A percentile compares a stretch with the other conserved stretches of the same genome.
Conservation (phyloP, 805 yeast genomes). For the Saccharomycopsis sp. region DNA sequence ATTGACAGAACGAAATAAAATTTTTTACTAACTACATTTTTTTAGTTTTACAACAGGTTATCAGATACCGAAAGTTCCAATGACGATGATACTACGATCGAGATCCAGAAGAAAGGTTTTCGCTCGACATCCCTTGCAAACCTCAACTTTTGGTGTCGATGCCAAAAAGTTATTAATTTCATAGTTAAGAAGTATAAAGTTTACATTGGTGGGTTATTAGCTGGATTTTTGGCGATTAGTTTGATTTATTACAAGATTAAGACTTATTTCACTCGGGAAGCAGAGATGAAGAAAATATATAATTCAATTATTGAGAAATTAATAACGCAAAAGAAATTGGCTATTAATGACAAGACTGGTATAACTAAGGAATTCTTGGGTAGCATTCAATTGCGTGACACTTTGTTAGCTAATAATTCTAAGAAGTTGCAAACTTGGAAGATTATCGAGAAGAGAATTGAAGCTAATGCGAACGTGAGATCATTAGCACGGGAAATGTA, state of each 20-base stretch:
- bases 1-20: conserved; percentile 2
- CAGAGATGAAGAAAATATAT: conserved; percentile 39
- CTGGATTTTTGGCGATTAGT: conserved; percentile 24
- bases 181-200: conserved; percentile 28
- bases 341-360: conserved; percentile 30
- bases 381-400: conserved; percentile 66
- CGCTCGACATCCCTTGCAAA: conserved; percentile 67
- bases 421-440: conserved; percentile 51
- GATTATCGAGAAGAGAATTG: conserved; percentile 47
- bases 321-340: conserved; percentile 36
- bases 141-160: conserved; percentile 50
- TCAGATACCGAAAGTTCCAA: conserved; percentile 14
- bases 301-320: conserved; percentile 44
- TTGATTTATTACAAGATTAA: conserved; percentile 31
- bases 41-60: conserved; percentile 13
- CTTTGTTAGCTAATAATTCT: conserved; percentile 37
- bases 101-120: conserved; percentile 40
- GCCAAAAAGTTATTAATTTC: conserved; percentile 44
- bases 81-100: conserved; percentile 22
- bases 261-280: conserved; percentile 32
- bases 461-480: conserved; percentile 58
- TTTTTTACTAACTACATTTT: conserved; percentile 3
- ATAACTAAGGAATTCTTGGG: conserved; percentile 46
- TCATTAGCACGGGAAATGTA: conserved; percentile 60
- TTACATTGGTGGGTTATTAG: conserved; percentile 18